Evolutionary conservation across 345 rosid genomes (phyloP), one percentile per base, ranked within the genome.

Genomic region (Acer saccharum): DNA sequence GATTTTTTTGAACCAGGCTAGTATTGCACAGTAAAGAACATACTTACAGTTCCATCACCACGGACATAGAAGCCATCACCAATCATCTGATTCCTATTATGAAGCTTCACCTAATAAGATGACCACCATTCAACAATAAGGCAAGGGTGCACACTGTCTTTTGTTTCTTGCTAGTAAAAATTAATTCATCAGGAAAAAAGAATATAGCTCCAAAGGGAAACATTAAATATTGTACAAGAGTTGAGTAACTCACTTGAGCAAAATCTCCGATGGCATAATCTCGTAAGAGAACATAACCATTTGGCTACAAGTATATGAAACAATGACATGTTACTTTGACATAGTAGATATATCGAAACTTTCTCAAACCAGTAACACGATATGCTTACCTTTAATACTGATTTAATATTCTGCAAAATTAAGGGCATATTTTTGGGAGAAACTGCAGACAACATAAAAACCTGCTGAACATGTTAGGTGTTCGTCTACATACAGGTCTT

Each of bases 11-110:
- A 20, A 13, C 18, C 16, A 18, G 23, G 63, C 25, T 1, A 16
- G 43, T 44, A 66, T 57, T 55, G 10, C 43, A 9, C n/a, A 20
- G 10, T 12, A 12, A 20, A 68, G 48, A 76, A 71, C 43, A 67
- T 69, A 87, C 90, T 85, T 82, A 86, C 91, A 61, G 89, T 90
- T 43, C 90, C 93, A 88, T 88, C 93, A 20, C 87, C 90, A 69
- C 90, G 87, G 60, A 80, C 88, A 73, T 84, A 86, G 67, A 90
- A 86, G 79, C 81, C 80, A 10, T 88, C 87, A 14, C 88, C 67
- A 61, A 90, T 85, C 87, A 81, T 80, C 80, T 73, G 87, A 71
- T 85, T 79, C 78, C 85, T 88, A 71, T 81, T 85, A 84, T 80
- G 76, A 76, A 80, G 75, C 70, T 76, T 80, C 72, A 80, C 81